Conservation (phyloP, 2,329 filamentous ascomycete species). For the Fusarium sp. region DNA sequence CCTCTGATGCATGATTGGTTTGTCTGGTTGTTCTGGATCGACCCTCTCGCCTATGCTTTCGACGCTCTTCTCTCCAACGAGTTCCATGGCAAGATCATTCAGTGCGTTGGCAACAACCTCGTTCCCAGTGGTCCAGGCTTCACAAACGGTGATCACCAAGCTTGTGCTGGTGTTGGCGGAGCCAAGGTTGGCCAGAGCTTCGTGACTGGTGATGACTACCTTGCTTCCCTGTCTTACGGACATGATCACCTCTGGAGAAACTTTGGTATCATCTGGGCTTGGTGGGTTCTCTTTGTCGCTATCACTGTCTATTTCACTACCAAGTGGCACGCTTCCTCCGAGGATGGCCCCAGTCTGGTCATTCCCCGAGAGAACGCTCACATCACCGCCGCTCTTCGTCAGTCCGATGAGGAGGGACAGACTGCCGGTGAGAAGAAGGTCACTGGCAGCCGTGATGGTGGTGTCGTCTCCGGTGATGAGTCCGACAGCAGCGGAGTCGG, state of each 20-base stretch:
- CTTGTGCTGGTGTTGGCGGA: constrained; percentile 73
- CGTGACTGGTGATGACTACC: constrained; percentile 72
- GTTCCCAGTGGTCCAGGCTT: constrained; percentile 68
- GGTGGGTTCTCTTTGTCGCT: constrained; percentile 72
- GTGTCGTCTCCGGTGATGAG: constrained; percentile 32
- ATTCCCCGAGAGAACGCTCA: constrained; percentile 73
- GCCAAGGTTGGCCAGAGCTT: constrained; percentile 63
- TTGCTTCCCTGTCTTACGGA: constrained; percentile 68
- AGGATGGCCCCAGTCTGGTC: constrained; percentile 68
- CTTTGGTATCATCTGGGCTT: constrained; percentile 74
- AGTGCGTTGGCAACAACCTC: constrained; percentile 65
- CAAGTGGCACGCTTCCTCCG: constrained; percentile 68
- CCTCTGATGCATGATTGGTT: constrained; percentile 76
- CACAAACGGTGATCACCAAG: constrained; percentile 58
- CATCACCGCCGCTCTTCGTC: constrained; percentile 49
- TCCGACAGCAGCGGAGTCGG: constrained; percentile 44
- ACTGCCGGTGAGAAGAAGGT: constrained; percentile 42
- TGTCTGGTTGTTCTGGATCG: constrained; percentile 74
- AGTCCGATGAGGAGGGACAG: constrained; percentile 67
- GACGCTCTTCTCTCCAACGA: constrained; percentile 80
- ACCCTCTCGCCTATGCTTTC: constrained; percentile 79
- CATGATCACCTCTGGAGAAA: constrained; percentile 71
- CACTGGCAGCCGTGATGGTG: constrained; percentile 17
- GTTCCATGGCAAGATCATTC: constrained; percentile 71
- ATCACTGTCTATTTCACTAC: constrained; percentile 72